Evolutionary conservation across 2,329 filamentous ascomycete species (phyloP).

Genomic region (Fusarium poae): DNA sequence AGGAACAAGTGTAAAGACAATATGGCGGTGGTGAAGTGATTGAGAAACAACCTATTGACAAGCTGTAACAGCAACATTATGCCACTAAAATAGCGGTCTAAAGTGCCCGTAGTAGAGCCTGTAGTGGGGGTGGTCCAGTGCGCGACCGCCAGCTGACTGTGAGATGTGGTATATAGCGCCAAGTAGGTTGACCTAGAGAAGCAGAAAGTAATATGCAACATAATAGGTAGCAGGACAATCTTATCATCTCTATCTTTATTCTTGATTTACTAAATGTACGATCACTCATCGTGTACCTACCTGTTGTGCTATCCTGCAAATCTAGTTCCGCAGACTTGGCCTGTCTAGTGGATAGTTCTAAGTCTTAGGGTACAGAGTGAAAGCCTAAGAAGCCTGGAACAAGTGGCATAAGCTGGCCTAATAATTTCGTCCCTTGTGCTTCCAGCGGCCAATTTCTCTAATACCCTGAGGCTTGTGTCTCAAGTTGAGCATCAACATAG

Average conservation of each 20-base stretch:
- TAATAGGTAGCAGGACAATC: fast-evolving
- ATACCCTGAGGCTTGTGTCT: not conserved
- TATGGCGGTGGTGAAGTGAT: too few relatives aligned
- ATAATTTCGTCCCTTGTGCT: too few relatives aligned
- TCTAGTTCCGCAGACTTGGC: not conserved
- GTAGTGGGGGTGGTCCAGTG: too few relatives aligned
- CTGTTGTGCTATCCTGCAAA: not conserved
- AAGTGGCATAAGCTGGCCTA: too few relatives aligned
- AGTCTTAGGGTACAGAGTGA: too few relatives aligned
- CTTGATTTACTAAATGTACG: not conserved
- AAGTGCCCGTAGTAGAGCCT: too few relatives aligned
- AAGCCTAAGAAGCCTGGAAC: too few relatives aligned
- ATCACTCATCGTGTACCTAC: not conserved
- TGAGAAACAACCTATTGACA: not conserved
- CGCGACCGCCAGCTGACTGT: too few relatives aligned
- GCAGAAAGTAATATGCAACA: not conserved
- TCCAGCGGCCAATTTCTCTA: too few relatives aligned
- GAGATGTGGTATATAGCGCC: not conserved
- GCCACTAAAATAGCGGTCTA: not conserved
- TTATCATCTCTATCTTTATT: fast-evolving
- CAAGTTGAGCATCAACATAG: not conserved
- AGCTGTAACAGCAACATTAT: not conserved
- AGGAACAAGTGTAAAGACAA: not conserved
- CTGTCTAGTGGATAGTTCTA: too few relatives aligned
- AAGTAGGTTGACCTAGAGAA: not conserved